A percentile compares a stretch with the other conserved stretches of the same genome.
Evolutionary conservation across 768 basidiomycete genomes (phyloP).

Genomic region (Mycena epipterygia): DNA sequence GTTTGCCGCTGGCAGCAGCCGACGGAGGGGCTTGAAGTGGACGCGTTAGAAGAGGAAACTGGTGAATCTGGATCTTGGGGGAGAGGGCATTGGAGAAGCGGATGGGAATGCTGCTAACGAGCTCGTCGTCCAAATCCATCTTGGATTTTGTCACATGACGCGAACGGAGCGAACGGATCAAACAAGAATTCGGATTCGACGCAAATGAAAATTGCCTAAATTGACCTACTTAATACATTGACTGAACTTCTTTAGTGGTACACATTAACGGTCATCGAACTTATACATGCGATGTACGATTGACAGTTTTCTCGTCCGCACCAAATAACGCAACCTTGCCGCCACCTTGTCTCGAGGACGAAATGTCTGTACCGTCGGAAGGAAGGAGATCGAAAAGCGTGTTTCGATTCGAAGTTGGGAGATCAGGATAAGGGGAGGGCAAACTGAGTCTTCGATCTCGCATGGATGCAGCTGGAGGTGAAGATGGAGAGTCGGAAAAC

Average conservation of each 20-base stretch:
- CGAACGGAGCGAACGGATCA: background rate
- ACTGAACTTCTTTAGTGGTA: background rate
- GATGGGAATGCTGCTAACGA: slow-evolving; percentile 79
- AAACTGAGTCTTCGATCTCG: slow-evolving; percentile 29
- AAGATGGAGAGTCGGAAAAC: slow-evolving; percentile 25
- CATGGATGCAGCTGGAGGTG: slow-evolving; percentile 27
- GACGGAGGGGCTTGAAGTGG: slow-evolving; percentile 85
- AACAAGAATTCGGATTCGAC: too few relatives aligned
- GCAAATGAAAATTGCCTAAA: too few relatives aligned
- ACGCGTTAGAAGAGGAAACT: slow-evolving; percentile 82
- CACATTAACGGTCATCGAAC: background rate
- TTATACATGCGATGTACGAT: background rate
- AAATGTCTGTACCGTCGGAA: background rate
- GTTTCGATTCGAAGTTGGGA: slow-evolving; percentile 5
- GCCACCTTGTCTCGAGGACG: background rate
- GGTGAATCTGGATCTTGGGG: slow-evolving; percentile 81
- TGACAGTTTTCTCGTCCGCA: slow-evolving; percentile 9
- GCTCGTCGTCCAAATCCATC: slow-evolving; percentile 64
- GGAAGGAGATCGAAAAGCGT: background rate
- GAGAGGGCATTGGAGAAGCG: slow-evolving; percentile 74
- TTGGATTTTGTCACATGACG: slow-evolving; percentile 1
- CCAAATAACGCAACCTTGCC: background rate
- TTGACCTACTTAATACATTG: background rate
- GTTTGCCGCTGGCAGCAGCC: slow-evolving; percentile 78
- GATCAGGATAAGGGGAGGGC: slow-evolving; percentile 27